A percentile compares a stretch with the other conserved stretches of the same genome.
Conservation (phyloP, 495 filamentous ascomycete species). For the Talaromyces thailandensis region DNA sequence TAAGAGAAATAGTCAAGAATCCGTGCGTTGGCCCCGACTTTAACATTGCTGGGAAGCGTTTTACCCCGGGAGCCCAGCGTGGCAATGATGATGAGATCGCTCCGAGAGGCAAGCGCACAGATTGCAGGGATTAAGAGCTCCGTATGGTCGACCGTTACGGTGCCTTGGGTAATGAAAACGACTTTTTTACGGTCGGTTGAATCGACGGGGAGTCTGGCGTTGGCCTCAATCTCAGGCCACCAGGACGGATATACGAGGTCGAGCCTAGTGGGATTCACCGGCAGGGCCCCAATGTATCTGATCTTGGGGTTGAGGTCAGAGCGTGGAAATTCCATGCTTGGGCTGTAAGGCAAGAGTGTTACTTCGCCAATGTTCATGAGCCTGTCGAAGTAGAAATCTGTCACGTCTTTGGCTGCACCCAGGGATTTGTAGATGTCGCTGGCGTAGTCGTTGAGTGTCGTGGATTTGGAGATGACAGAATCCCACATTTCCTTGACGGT, state of each 20-base stretch:
- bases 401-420: neutral
- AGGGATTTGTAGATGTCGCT: neutral
- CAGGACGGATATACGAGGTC: neutral
- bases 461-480: neutral
- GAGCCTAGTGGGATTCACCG: neutral
- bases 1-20: neutral
- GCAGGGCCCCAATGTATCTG: neutral
- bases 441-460: neutral
- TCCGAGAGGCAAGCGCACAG: neutral
- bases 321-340: neutral
- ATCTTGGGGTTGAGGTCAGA: neutral
- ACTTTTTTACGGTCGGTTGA: neutral
- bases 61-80: neutral
- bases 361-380: neutral
- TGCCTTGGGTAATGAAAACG: neutral
- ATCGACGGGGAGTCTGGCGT: neutral
- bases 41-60: neutral
- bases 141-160: neutral
- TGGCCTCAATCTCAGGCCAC: neutral
- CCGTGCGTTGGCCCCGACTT: neutral
- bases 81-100: neutral
- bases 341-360: neutral
- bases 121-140: neutral
- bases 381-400: neutral
- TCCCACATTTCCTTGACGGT: neutral